Evolutionary conservation across 257 asterid species (phyloP).

Genomic region (Ajuga chamaepitys): DNA sequence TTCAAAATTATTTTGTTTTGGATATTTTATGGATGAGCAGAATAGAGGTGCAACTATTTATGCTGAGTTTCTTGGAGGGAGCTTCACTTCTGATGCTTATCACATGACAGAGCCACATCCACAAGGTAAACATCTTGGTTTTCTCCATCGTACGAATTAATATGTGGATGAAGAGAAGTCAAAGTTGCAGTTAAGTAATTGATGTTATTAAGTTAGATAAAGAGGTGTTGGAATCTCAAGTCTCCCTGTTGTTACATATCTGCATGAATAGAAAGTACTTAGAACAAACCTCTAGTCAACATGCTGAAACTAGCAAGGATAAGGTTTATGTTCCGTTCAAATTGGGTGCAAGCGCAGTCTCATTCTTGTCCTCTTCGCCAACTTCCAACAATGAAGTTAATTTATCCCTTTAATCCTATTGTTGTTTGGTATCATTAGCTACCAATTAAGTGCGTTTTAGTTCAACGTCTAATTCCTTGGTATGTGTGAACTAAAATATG

Average conservation of each 20-base stretch:
- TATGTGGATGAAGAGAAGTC: neutral
- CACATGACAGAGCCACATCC: constrained; percentile 92
- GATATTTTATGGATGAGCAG: constrained; percentile 33
- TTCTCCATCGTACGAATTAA: constrained; percentile 3
- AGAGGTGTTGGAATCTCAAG: neutral
- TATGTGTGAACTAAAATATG: neutral
- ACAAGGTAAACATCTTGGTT: constrained; percentile 35
- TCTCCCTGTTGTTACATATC: neutral
- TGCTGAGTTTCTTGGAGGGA: constrained; percentile 85
- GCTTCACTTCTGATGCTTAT: constrained; percentile 82
- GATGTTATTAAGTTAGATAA: too few species aligned
- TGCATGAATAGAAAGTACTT: neutral
- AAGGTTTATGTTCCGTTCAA: neutral
- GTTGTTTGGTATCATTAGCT: neutral
- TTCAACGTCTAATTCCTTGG: neutral
- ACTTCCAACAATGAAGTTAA: neutral
- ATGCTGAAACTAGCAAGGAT: neutral
- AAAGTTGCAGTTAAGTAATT: neutral
- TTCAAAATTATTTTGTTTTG: neutral
- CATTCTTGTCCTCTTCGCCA: neutral
- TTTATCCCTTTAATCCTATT: neutral
- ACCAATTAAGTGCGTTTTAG: neutral
- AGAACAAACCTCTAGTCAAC: neutral
- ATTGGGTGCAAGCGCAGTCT: neutral
- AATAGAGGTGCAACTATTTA: constrained; percentile 69